These are phyloP conservation scores for Colletotrichum trifolii DNA, from an alignment of 2,329 filamentous ascomycete species.

Conservation along the genomic window DNA sequence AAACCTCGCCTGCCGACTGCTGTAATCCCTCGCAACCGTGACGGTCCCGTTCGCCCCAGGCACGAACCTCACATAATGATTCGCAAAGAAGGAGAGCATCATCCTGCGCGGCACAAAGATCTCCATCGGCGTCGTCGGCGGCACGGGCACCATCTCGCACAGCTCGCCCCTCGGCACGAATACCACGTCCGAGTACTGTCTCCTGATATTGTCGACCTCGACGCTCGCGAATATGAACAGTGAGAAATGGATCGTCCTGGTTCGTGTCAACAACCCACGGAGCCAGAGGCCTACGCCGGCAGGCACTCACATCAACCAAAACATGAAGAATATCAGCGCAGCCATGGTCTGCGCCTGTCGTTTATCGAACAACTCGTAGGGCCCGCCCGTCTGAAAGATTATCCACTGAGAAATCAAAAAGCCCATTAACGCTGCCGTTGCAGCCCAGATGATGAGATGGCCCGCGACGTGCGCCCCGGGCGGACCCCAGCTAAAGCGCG, in stretches of 20 bases:
- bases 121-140: constrained; percentile 34
- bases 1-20: constrained; percentile 33
- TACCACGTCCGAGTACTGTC: constrained; percentile 33
- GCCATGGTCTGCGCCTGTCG: not conserved
- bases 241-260: constrained; percentile 33
- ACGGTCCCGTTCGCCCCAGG: constrained; percentile 34
- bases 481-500: constrained; percentile 26
- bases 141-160: constrained; percentile 29
- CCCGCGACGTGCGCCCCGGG: constrained; percentile 20
- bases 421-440: constrained; percentile 4
- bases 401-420: constrained; percentile 1
- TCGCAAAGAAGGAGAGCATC: constrained; percentile 33
- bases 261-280: not conserved
- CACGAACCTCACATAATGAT: constrained; percentile 37
- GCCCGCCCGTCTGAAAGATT: not conserved
- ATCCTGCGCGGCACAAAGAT: constrained; percentile 29
- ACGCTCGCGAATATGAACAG: constrained; percentile 36
- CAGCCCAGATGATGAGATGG: constrained; percentile 29
- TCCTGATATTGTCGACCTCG: constrained; percentile 29
- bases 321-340: constrained; percentile 28
- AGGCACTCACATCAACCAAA: constrained; percentile 19
- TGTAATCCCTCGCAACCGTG: constrained; percentile 33
- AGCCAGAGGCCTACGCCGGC: not conserved
- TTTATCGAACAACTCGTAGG: not conserved
- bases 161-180: constrained; percentile 32